Conservation (phyloP, 2,329 filamentous ascomycete species). For the Arthrobotrys pseudoclavata region DNA sequence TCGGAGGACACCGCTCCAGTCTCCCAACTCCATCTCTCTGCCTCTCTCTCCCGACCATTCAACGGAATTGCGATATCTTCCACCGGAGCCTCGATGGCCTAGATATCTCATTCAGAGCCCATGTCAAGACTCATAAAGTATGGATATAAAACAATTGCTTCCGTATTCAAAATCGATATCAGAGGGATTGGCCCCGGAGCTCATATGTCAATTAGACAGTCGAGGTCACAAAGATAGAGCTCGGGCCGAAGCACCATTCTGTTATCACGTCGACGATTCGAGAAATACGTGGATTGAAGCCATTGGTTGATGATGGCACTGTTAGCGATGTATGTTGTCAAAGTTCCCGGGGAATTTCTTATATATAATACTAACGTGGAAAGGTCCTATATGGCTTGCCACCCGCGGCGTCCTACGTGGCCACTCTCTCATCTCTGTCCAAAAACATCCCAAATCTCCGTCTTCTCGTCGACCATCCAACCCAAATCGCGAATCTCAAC, state of each 20-base stretch:
- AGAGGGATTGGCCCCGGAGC: constrained; percentile 11
- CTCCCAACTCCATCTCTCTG: constrained; percentile 77
- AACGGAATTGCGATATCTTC: constrained; percentile 79
- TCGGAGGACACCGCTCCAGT: constrained; percentile 74
- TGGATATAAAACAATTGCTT: not conserved
- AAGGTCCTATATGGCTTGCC: constrained; percentile 81
- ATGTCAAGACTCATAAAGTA: constrained; percentile 88
- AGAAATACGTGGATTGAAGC: constrained; percentile 78
- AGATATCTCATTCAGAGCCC: constrained; percentile 77
- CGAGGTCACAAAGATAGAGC: constrained; percentile 77
- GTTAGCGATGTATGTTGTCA: constrained; percentile 69
- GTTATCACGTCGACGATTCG: constrained; percentile 81
- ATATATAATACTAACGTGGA: constrained; percentile 59
- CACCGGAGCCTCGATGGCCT: constrained; percentile 74
- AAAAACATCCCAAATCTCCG: constrained; percentile 73
- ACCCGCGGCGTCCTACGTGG: constrained; percentile 73
- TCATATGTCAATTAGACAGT: constrained; percentile 70
- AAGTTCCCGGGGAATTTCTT: not conserved
- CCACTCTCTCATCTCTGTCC: constrained; percentile 73
- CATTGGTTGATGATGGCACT: constrained; percentile 74
- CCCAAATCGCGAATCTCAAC: constrained; percentile 69
- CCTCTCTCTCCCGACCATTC: constrained; percentile 76
- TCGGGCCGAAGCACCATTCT: constrained; percentile 73
- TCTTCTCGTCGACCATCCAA: constrained; percentile 78
- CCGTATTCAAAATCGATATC: constrained; percentile 56